Evolutionary conservation across 2,329 filamentous ascomycete genomes (phyloP).

Genomic region (Trichoderma sp.): DNA sequence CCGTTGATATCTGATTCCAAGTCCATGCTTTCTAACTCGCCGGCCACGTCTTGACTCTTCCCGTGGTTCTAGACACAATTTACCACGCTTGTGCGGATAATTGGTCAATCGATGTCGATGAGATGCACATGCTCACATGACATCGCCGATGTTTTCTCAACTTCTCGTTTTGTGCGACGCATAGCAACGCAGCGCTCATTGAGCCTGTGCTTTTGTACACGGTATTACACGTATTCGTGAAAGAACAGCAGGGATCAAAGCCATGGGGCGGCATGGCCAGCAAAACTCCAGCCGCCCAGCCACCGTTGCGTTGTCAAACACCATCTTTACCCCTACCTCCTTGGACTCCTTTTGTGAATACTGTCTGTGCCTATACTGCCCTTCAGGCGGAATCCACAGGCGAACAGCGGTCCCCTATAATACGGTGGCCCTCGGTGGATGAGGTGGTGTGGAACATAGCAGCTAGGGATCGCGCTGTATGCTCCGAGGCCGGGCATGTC

Average conservation of each 20-base stretch:
- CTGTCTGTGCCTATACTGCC: neutral
- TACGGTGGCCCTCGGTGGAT: slow-evolving; percentile 1
- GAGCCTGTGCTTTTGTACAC: neutral
- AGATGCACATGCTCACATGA: slow-evolving; percentile 8
- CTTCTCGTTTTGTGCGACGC: neutral
- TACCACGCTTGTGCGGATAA: neutral
- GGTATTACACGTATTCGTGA: neutral
- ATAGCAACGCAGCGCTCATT: neutral
- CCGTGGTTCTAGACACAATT: neutral
- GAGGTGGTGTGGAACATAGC: slow-evolving; percentile 18
- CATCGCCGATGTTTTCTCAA: neutral
- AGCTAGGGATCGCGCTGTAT: neutral
- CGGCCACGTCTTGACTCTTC: neutral
- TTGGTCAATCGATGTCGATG: neutral
- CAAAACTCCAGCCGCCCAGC: slow-evolving; percentile 2
- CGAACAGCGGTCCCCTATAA: neutral
- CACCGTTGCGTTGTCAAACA: slow-evolving; percentile 9
- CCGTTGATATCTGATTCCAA: neutral
- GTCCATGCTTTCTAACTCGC: neutral
- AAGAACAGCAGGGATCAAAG: neutral
- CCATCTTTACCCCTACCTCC: neutral
- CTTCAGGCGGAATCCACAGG: neutral
- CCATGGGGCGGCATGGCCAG: slow-evolving; percentile 1
- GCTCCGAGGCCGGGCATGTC: slow-evolving; percentile 9
- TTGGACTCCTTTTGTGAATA: neutral